phyloP scores from a whole-genome alignment of 2,329 filamentous ascomycete species.

The Aureobasidium sp. region DNA sequence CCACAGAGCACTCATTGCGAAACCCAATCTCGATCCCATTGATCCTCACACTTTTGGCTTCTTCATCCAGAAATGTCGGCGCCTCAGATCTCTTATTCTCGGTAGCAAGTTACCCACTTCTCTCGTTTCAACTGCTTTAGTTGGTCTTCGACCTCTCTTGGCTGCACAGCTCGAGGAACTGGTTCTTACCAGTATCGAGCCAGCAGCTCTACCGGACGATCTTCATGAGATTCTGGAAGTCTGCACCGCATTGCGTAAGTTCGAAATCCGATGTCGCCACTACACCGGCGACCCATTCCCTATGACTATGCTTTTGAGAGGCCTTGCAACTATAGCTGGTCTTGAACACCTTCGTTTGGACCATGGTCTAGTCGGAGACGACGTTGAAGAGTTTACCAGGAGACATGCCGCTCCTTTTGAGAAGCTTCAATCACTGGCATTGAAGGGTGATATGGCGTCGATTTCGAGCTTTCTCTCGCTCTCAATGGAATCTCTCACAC shows the following conservation, averaged over 20 bases:
- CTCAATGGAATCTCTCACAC: not conserved
- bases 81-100: not conserved
- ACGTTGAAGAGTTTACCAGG: not conserved
- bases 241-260: not conserved
- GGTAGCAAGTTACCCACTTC: not conserved
- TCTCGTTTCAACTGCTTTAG: not conserved
- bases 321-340: not conserved
- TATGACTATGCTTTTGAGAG: not conserved
- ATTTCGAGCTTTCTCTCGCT: not conserved
- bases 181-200: not conserved
- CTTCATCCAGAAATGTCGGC: not conserved
- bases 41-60: not conserved
- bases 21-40: not conserved
- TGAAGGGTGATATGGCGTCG: not conserved
- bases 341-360: not conserved
- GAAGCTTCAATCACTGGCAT: not conserved
- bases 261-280: not conserved
- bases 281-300: too few relatives aligned
- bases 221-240: not conserved
- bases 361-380: not conserved
- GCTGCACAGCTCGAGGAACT: not conserved
- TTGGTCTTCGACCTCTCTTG: not conserved
- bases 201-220: not conserved
- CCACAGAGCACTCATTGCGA: not conserved
- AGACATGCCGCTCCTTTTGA: not conserved